Conservation (phyloP, 2,329 filamentous ascomycete genomes). For the Arthroderma uncinatum region DNA sequence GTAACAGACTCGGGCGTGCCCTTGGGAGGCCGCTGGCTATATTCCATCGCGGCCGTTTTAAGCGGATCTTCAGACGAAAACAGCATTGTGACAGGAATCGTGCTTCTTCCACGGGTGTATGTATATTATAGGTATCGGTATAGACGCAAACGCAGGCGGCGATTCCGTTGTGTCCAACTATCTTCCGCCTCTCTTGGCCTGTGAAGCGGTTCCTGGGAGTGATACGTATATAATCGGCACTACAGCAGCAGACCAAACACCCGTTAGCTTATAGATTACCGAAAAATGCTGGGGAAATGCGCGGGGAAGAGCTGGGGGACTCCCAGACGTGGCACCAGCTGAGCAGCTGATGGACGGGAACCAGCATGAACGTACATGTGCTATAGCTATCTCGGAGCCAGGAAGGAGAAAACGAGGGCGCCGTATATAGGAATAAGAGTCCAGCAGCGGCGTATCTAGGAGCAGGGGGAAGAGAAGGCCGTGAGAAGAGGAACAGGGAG, state of each 20-base stretch:
- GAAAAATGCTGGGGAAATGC: not conserved
- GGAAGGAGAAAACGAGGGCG: not conserved
- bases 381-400: too few species aligned
- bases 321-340: not conserved
- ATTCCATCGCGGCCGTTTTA: conserved; percentile 3
- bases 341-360: not conserved
- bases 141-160: not conserved
- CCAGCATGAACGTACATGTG: not conserved
- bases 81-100: conserved; percentile 4
- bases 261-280: not conserved
- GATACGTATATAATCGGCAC: not conserved
- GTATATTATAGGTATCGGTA: not conserved
- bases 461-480: not conserved
- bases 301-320: not conserved
- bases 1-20: conserved; percentile 69
- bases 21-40: conserved; percentile 49
- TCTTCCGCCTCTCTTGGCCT: not conserved
- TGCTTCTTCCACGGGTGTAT: not conserved
- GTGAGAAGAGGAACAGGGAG: not conserved
- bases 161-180: not conserved
- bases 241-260: not conserved
- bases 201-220: not conserved
- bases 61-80: conserved; percentile 10
- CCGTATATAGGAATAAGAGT: too few species aligned
- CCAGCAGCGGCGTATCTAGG: too few species aligned